These are phyloP conservation scores for Pleurotus citrinopileatus DNA, from an alignment of 768 basidiomycete species.

Conservation along the genomic window DNA sequence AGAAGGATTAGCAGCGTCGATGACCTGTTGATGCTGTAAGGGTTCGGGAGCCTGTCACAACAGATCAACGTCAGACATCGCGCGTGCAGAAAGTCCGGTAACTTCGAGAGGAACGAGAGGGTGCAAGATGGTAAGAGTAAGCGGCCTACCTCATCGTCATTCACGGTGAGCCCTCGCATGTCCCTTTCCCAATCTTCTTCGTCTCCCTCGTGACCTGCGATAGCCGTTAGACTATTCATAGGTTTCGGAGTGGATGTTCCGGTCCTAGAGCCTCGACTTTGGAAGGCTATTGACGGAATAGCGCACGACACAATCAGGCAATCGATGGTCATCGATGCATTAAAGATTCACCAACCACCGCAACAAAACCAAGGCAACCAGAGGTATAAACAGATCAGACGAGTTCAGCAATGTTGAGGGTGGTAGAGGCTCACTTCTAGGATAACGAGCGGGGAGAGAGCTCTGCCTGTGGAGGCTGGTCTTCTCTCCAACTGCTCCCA, in stretches of 20 bases:
- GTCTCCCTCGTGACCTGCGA: slow-evolving; percentile 83
- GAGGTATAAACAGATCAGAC: slow-evolving; percentile 5
- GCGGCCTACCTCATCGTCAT: slow-evolving; percentile 70
- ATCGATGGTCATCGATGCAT: slow-evolving; percentile 14
- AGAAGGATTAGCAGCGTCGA: slow-evolving; percentile 47
- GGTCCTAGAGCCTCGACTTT: slow-evolving; percentile 47
- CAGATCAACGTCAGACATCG: no score
- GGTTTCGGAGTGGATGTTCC: slow-evolving; percentile 69
- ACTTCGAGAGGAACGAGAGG: no score
- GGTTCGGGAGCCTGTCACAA: slow-evolving; percentile 19
- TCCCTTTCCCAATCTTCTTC: slow-evolving; percentile 86
- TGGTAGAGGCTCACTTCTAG: slow-evolving; percentile 51
- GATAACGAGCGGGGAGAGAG: slow-evolving; percentile 78
- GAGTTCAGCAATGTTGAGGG: slow-evolving; percentile 7
- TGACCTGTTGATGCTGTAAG: slow-evolving; percentile 42
- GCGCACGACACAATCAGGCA: no score
- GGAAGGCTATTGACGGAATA: slow-evolving; percentile 57
- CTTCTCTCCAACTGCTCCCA: slow-evolving; percentile 84
- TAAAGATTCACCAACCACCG: slow-evolving; percentile 12
- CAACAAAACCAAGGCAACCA: slow-evolving; percentile 11
- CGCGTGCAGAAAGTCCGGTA: no score
- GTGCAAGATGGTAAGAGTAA: no score
- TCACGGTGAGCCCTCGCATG: slow-evolving; percentile 48
- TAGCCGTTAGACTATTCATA: slow-evolving; percentile 80
- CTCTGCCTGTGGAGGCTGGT: slow-evolving; percentile 76